Percentiles rank a stretch among this genome's conserved stretches.
These are phyloP conservation scores for Geotrichum candidum DNA, from an alignment of 1,139 yeast species.

Conservation along the genomic window DNA sequence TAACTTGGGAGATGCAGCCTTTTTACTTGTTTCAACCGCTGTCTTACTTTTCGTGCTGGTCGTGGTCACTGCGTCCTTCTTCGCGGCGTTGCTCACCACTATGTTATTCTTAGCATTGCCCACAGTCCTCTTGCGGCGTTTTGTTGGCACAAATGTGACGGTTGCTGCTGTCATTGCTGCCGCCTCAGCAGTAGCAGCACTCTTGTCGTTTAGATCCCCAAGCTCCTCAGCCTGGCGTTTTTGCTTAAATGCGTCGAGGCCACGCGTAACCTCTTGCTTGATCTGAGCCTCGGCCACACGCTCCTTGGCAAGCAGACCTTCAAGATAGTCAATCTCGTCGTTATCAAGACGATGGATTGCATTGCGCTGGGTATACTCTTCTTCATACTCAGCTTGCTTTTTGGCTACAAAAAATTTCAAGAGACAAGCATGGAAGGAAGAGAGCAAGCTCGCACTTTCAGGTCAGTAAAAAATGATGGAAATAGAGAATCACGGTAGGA, in stretches of 20 bases:
- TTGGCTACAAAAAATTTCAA: constrained; percentile 14
- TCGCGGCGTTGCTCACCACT: background rate
- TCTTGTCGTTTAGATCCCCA: background rate
- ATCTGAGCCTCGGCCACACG: constrained; percentile 16
- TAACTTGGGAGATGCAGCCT: background rate
- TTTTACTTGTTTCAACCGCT: background rate
- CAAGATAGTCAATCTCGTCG: constrained; percentile 26
- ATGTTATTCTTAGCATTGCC: background rate
- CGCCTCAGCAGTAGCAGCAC: background rate
- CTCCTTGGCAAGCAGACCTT: constrained; percentile 20
- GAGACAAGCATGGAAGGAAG: background rate
- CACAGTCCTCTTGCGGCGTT: constrained; percentile 7
- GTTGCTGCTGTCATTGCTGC: background rate
- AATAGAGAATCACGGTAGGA: background rate
- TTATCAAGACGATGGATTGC: constrained; percentile 25
- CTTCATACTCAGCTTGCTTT: constrained; percentile 24
- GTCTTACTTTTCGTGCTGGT: background rate
- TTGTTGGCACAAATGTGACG: constrained; percentile 3
- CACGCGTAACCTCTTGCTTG: constrained; percentile 17
- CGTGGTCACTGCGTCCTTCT: background rate
- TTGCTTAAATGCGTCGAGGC: constrained; percentile 19
- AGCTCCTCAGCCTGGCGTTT: constrained; percentile 8
- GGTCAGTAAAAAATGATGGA: background rate
- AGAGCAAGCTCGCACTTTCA: background rate
- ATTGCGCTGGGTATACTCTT: constrained; percentile 20